These are phyloP conservation scores for Pelargonium fulgidum DNA, from an alignment of 441 rosid genomes.

Conservation along the genomic window DNA sequence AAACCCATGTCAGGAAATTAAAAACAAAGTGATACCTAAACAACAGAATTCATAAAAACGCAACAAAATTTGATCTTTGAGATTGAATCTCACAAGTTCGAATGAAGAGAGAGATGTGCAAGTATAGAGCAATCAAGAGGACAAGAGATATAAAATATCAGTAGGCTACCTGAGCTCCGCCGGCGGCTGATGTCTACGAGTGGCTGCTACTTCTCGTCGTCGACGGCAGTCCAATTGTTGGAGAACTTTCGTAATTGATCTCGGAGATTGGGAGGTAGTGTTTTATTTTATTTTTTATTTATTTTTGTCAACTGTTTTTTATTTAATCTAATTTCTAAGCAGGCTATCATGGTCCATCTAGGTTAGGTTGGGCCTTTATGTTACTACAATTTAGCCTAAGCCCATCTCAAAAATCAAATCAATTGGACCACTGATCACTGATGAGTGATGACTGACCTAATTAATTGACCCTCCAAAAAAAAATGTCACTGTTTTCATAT, in stretches of 20 bases:
- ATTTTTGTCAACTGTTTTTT: not conserved
- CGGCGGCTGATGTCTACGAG: not conserved
- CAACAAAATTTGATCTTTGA: not conserved
- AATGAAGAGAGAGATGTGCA: not conserved
- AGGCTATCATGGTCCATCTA: not conserved
- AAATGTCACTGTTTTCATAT: too few species aligned
- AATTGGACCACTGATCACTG: too few species aligned
- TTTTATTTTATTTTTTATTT: not conserved
- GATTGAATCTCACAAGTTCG: slow-evolving; percentile 2
- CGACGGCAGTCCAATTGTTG: not conserved
- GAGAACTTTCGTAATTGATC: not conserved
- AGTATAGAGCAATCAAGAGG: not conserved
- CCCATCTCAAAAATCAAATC: not conserved
- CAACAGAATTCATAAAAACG: not conserved
- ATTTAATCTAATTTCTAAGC: not conserved
- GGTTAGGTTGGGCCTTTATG: not conserved
- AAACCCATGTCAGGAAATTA: slow-evolving; percentile 1
- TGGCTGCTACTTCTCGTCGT: not conserved
- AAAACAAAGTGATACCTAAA: not conserved
- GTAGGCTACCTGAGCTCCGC: not conserved
- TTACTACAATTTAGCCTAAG: not conserved
- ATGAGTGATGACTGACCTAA: too few species aligned
- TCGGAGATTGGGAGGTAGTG: slow-evolving; percentile 3
- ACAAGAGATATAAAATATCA: not conserved
- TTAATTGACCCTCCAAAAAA: too few species aligned